phyloP scores from a whole-genome alignment of 2,329 filamentous ascomycete genomes.

The Byssochlamys sp. region DNA sequence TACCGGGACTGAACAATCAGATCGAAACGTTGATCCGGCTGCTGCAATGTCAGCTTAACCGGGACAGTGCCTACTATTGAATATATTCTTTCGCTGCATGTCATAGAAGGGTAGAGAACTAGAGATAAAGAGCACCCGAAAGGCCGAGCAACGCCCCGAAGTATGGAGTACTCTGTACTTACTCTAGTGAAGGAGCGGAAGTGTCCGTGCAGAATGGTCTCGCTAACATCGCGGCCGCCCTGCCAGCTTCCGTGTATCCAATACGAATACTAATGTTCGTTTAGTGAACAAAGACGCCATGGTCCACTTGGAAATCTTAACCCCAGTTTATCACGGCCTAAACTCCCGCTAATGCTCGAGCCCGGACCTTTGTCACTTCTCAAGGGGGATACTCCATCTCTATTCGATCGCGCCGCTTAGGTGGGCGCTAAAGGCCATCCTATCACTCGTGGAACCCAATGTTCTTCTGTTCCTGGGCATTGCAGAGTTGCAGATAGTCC shows the following conservation, averaged over 20 bases:
- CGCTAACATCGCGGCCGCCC: background rate
- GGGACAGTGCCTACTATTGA: no score
- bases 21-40: no score
- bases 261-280: background rate
- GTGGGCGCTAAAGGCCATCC: conserved; percentile 1
- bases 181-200: background rate
- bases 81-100: no score
- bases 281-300: background rate
- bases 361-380: conserved; percentile 7
- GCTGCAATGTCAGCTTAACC: no score
- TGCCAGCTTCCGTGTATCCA: background rate
- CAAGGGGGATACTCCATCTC: background rate
- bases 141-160: no score
- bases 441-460: conserved; percentile 4
- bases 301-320: background rate
- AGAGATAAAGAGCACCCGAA: no score
- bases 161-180: no score
- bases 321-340: conserved; percentile 1
- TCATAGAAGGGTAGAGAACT: no score
- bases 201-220: background rate
- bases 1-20: no score
- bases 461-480: background rate
- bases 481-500: background rate
- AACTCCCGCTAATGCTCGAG: conserved; percentile 7
- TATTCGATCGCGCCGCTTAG: conserved; percentile 3